Base-by-base conservation (phyloP, 352 stramenopile species). In the Globisporangium paddicum region DNA sequence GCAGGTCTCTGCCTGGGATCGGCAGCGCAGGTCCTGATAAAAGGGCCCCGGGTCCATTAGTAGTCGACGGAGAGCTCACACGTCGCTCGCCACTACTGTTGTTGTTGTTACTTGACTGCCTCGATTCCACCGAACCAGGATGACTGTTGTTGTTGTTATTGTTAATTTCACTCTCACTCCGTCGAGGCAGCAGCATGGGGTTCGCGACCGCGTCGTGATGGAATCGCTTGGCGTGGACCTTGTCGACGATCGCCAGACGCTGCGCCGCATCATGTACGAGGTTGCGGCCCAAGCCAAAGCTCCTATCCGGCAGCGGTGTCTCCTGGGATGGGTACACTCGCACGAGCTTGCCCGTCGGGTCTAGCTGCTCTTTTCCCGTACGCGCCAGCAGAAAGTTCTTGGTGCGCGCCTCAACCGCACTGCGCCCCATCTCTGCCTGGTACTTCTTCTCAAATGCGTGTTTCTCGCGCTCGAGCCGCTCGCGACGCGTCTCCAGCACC, bases 311-410 rank as follows among this genome's bases (percentile, higher is more conserved):
- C 13, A 93, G 72, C 3, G 67, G 76, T 0, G 85, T 93, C 41
- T 90, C 81, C 55, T 92, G 82, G 2, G 79, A 90, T 8, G 82
- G 79, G 54, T 85, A 88, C 0, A 88, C 66, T 0, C 79, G 79
- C 9, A 87, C 78, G 2, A 67, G 51, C 52, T 87, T 88, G 7
- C 79, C 75, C 0, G 76, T 88, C 6, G 79, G 74, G 45, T 90
- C 79, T 13, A 90, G 65, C 5, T 77, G 69, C 57, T 89, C 78
- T 34, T 76, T 77, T 0, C 77, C 79, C 0, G 78, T 88, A 0
- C 75, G 70, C 0, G 76, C 69, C 23, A 88, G 23, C 21, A 92
- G 48, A 59, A 87, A 92, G 18, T 69, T 55, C 30, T 68, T 72
- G 6, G 76, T 88, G 2, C 80, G 72, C 53, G 69, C 73, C 21